These are phyloP conservation scores for Coelastrella sp. DNA, from an alignment of 139 green algal species.

Conservation along the genomic window DNA sequence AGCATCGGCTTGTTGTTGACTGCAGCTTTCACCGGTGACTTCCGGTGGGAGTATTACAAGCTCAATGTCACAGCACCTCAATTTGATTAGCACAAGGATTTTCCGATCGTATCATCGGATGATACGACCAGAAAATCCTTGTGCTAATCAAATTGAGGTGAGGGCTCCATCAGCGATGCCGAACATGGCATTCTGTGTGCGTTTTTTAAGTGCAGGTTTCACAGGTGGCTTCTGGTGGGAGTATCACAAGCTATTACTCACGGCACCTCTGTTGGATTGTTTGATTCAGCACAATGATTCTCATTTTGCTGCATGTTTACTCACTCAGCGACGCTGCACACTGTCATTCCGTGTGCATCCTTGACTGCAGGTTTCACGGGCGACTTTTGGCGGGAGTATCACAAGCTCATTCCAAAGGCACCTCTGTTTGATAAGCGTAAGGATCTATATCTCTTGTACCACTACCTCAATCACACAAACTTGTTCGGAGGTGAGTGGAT, in stretches of 20 bases:
- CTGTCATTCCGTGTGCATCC: background rate
- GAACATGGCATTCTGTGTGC: too few species aligned
- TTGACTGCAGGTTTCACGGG: constrained; percentile 52
- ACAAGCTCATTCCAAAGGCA: constrained; percentile 34
- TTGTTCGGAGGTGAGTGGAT: constrained; percentile 78
- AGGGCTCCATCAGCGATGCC: too few species aligned
- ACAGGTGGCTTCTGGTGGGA: too few species aligned
- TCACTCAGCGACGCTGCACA: background rate
- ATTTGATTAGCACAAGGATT: constrained; percentile 73
- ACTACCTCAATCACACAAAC: constrained; percentile 96
- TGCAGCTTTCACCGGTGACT: background rate
- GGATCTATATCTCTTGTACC: constrained; percentile 93
- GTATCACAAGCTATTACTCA: too few species aligned
- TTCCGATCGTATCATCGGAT: too few species aligned
- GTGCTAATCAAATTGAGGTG: too few species aligned
- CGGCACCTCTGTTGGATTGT: too few species aligned
- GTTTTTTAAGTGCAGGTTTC: too few species aligned
- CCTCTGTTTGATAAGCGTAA: constrained; percentile 69
- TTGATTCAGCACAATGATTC: too few species aligned
- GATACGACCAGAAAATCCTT: too few species aligned
- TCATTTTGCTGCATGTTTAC: too few species aligned
- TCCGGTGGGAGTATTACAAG: too few species aligned
- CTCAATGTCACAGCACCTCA: constrained; percentile 14
- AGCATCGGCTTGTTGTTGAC: background rate
- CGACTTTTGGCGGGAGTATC: constrained; percentile 56